A percentile compares a stretch with the other conserved stretches of the same genome.
phyloP scores from a whole-genome alignment of 179 eudicot genomes.

The Pouteria campechiana region DNA sequence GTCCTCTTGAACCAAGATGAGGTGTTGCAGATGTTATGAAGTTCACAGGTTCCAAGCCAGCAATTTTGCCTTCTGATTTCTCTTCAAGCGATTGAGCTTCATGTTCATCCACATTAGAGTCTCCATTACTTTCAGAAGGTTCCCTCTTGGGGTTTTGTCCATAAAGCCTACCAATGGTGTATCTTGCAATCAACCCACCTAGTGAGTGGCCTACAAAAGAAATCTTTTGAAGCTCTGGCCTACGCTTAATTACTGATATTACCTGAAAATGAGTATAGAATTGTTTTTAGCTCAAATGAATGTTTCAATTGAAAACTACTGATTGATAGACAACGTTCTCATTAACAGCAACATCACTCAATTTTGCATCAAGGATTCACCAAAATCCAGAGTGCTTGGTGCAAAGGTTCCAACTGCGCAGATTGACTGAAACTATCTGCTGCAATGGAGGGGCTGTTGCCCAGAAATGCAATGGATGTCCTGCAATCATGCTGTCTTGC shows the following conservation, averaged over 20 bases:
- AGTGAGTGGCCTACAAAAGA: slow-evolving; percentile 81
- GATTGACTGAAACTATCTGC: too few species aligned
- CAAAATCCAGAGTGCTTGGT: too few species aligned
- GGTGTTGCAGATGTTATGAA: slow-evolving; percentile 86
- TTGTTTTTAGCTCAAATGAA: background rate
- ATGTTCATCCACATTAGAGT: slow-evolving; percentile 7
- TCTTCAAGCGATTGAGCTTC: slow-evolving; percentile 20
- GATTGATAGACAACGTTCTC: background rate
- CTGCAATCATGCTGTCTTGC: too few species aligned
- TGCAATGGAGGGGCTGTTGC: too few species aligned
- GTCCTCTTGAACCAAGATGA: slow-evolving; percentile 88
- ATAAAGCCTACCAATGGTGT: slow-evolving; percentile 71
- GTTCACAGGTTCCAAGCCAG: slow-evolving; percentile 86
- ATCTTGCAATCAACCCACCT: slow-evolving; percentile 83
- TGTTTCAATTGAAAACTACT: background rate
- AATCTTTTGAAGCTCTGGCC: slow-evolving; percentile 61
- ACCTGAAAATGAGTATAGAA: too few species aligned
- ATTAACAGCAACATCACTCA: background rate
- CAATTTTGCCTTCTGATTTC: slow-evolving; percentile 41
- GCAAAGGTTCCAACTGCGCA: too few species aligned
- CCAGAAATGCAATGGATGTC: too few species aligned
- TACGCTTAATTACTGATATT: slow-evolving; percentile 34
- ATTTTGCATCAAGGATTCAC: too few species aligned
- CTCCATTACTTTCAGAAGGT: slow-evolving; percentile 12
- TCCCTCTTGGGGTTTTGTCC: slow-evolving; percentile 15